phyloP scores from a whole-genome alignment of 495 filamentous ascomycete genomes.

The Emericellopsis terricola region DNA sequence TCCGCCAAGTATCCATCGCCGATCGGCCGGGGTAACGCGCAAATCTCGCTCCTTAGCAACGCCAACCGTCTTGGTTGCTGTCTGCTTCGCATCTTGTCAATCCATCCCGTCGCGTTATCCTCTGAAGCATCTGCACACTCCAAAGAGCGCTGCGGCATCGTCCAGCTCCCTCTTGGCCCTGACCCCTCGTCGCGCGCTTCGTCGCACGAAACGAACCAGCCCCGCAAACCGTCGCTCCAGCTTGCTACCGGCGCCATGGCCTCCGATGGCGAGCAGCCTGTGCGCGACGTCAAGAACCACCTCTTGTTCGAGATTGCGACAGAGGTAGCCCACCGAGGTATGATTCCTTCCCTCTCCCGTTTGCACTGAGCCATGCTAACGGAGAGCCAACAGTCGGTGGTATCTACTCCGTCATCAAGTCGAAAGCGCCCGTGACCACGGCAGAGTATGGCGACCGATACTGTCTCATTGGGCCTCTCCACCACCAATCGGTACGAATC shows the following conservation, averaged over 20 bases:
- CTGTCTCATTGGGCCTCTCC: constrained; percentile 87
- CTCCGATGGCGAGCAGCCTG: constrained; percentile 14
- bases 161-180: no score
- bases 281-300: constrained; percentile 31
- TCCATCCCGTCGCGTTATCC: no score
- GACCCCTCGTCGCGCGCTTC: no score
- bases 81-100: no score
- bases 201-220: no score
- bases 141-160: no score
- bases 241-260: constrained; percentile 8
- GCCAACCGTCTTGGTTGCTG: no score
- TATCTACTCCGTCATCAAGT: constrained; percentile 98
- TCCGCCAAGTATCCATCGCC: no score
- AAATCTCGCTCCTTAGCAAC: no score
- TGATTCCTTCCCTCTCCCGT: constrained; percentile 5
- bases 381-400: constrained; percentile 53
- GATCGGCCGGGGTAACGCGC: no score
- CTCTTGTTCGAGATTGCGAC: constrained; percentile 86
- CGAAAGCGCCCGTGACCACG: constrained; percentile 92
- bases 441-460: constrained; percentile 97
- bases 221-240: no score
- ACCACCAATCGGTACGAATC: constrained; percentile 61
- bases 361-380: background rate
- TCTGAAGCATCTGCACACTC: no score
- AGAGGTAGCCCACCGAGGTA: constrained; percentile 91